Evolutionary conservation across 1,284 basidiomycete species (phyloP), one percentile per base, ranked within the genome.

Genomic region (Agaricales sp.): DNA sequence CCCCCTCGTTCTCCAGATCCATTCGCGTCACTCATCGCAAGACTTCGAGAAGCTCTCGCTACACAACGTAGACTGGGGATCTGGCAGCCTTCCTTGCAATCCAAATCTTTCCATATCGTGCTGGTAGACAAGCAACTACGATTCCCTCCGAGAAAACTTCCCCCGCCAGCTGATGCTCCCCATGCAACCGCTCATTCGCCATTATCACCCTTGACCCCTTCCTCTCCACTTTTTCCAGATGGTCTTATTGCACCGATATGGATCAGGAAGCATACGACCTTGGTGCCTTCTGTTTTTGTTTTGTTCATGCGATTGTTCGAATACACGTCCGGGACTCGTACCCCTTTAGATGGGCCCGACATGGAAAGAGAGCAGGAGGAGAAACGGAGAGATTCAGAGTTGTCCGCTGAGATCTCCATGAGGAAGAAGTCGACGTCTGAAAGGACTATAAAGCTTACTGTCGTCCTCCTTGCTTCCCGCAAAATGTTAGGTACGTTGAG

Each of bases 221-320:
- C 83, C 1, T 94, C 92, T 0, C 94, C 95, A 0, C 71, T 96
- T 13, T 79, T 91, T 62, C 95, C 95, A 0, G 95, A 99, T 62
- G 95, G 95, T 0, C 69, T 99, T 45, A 90, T 99, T 51, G 92
- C 94, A 1, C 95, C 94, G 0, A 91, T 98, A 58, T 99, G 95
- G 95, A 82, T 97, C 14, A 77, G 93, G 44, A 99, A 97, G 66
- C 94, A 98, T 60, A 87, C 90, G 0, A 82, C 91, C 4, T 78
- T 95, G 25, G 70, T 98, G 0, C 94, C 95, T 0, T 83, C 88
- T 14, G 92, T 97, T 0, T 96, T 97, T 63, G 88, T 98, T 3
- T 71, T 94, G 45, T 95, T 97, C 62, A 69, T 88, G 52, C 78
- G 86, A 46, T 71, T 98, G 52, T 91, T 76, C 60, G 91, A 95